Conservation (phyloP, 2,329 filamentous ascomycete species). For the Hypoxylon rubiginosum region DNA sequence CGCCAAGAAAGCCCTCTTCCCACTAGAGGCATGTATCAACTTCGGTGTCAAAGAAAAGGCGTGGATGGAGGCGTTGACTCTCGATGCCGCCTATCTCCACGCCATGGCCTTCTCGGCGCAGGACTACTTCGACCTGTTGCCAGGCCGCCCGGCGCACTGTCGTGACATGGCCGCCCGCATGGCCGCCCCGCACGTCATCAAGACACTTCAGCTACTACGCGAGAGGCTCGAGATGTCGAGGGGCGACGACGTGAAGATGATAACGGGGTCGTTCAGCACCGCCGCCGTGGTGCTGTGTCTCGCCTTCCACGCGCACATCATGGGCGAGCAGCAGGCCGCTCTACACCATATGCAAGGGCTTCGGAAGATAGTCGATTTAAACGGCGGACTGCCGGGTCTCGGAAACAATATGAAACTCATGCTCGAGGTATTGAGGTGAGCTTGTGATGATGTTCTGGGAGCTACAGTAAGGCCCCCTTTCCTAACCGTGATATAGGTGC, state of each 20-base stretch:
- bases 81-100: constrained; percentile 55
- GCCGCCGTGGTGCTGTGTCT: constrained; percentile 51
- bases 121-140: constrained; percentile 49
- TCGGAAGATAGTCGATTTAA: constrained; percentile 54
- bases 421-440: constrained; percentile 50
- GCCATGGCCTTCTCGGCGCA: constrained; percentile 53
- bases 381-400: constrained; percentile 53
- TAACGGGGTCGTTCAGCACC: constrained; percentile 50
- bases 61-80: constrained; percentile 51
- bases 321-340: constrained; percentile 48
- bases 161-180: constrained; percentile 20
- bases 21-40: constrained; percentile 50
- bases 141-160: constrained; percentile 18
- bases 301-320: constrained; percentile 49
- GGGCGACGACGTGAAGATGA: constrained; percentile 34
- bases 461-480: too few relatives aligned
- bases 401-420: constrained; percentile 52
- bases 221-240: constrained; percentile 46
- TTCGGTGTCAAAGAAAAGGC: constrained; percentile 45
- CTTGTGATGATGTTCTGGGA: too few relatives aligned
- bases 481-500: constrained; percentile 20
- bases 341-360: constrained; percentile 55
- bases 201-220: constrained; percentile 50
- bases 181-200: constrained; percentile 48
- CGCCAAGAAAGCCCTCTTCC: constrained; percentile 52